These are phyloP conservation scores for Suhomyces maxii DNA, from an alignment of 1,139 yeast genomes.

Conservation along the genomic window DNA sequence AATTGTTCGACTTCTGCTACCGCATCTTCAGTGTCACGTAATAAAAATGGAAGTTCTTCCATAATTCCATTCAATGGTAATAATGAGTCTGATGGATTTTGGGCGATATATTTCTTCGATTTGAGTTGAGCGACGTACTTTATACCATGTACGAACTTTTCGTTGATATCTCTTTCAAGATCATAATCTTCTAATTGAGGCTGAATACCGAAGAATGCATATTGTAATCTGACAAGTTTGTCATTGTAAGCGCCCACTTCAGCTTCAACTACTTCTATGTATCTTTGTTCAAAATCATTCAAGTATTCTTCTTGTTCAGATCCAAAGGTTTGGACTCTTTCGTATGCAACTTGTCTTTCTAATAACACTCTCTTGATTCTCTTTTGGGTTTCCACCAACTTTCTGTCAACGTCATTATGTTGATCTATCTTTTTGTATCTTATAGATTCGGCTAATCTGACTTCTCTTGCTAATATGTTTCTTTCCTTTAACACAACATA, in stretches of 20 bases:
- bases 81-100: conserved; percentile 21
- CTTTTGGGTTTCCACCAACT: conserved; percentile 42
- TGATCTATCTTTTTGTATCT: conserved; percentile 27
- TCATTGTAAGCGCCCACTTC: conserved; percentile 65
- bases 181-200: conserved; percentile 47
- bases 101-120: conserved; percentile 34
- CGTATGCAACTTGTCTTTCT: conserved; percentile 78
- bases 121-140: conserved; percentile 67
- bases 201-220: conserved; percentile 76
- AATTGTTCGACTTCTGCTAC: conserved; percentile 49
- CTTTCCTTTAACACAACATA: conserved; percentile 81
- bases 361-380: conserved; percentile 82
- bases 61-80: conserved; percentile 41
- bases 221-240: conserved; percentile 73
- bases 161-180: conserved; percentile 52
- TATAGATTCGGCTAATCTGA: conserved; percentile 42
- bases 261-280: conserved; percentile 55
- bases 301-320: conserved; percentile 50
- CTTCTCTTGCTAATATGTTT: conserved; percentile 76
- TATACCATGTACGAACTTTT: conserved; percentile 63
- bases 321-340: conserved; percentile 55
- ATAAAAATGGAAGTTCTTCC: conserved; percentile 47
- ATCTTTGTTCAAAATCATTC: conserved; percentile 56
- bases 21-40: conserved; percentile 53
- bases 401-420: conserved; percentile 34